These are phyloP conservation scores for Metschnikowia anglica DNA, from an alignment of 805 yeast genomes.

Conservation along the genomic window DNA sequence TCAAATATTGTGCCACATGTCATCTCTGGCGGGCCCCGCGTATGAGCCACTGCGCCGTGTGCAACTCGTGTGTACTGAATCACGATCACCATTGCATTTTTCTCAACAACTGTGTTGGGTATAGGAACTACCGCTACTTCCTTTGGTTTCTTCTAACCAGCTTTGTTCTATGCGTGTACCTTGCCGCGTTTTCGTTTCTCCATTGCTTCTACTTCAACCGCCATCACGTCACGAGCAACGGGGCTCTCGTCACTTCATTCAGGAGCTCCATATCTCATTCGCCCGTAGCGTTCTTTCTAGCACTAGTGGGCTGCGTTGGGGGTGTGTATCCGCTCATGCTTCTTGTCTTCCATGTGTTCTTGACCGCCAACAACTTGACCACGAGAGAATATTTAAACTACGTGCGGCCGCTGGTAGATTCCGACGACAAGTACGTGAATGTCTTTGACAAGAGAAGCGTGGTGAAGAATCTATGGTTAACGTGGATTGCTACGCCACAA, in stretches of 20 bases:
- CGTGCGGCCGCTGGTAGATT: conserved; percentile 31
- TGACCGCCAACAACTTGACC: conserved; percentile 59
- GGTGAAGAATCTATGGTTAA: conserved; percentile 30
- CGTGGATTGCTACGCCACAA: conserved; percentile 38
- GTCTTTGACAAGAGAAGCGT: conserved; percentile 29
- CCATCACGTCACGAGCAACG: neutral
- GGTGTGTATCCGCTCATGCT: conserved; percentile 58
- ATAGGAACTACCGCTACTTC: conserved; percentile 37
- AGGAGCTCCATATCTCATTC: conserved; percentile 11
- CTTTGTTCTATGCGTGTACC: conserved; percentile 22
- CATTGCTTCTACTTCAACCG: conserved; percentile 21
- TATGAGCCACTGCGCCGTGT: conserved; percentile 62
- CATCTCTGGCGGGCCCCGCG: conserved; percentile 73
- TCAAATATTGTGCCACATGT: conserved; percentile 56
- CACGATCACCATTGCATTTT: conserved; percentile 77
- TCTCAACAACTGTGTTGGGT: conserved; percentile 49
- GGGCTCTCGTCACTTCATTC: conserved; percentile 3
- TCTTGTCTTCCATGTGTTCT: conserved; percentile 50
- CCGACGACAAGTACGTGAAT: conserved; percentile 34
- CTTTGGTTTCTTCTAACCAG: conserved; percentile 32
- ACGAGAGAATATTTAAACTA: conserved; percentile 69
- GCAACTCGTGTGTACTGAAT: conserved; percentile 60
- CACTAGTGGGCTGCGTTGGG: conserved; percentile 46
- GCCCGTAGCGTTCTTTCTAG: conserved; percentile 50
- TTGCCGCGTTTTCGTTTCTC: conserved; percentile 12